phyloP scores from a whole-genome alignment of 371 early-diverging fungal genomes.

The Thermomucor indicae-seudaticae region DNA sequence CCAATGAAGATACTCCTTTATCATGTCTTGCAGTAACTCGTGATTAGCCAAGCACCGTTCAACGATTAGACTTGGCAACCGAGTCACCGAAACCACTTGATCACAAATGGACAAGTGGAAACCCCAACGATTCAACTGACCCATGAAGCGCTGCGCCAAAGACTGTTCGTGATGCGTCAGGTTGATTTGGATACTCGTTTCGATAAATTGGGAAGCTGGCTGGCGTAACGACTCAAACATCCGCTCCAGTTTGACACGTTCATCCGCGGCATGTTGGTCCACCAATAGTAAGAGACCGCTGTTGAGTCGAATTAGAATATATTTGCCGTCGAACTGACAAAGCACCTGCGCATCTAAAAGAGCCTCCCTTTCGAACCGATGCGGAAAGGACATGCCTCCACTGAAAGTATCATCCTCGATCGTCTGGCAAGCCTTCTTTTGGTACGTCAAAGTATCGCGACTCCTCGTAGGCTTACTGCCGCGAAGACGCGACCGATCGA shows the following conservation, averaged over 20 bases:
- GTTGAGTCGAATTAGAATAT: constrained; percentile 44
- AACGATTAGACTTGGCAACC: constrained; percentile 52
- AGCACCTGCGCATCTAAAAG: constrained; percentile 39
- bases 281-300: constrained; percentile 47
- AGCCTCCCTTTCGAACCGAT: constrained; percentile 28
- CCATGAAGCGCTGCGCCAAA: constrained; percentile 17
- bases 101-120: constrained; percentile 43
- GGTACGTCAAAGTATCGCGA: too few relatives aligned
- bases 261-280: constrained; percentile 89
- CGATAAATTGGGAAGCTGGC: constrained; percentile 35
- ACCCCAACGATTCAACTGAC: constrained; percentile 56
- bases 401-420: too few relatives aligned
- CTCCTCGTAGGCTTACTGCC: too few relatives aligned
- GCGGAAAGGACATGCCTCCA: too few relatives aligned
- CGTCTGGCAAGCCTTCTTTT: too few relatives aligned
- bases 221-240: constrained; percentile 24
- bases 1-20: constrained; percentile 48
- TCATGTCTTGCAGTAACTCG: constrained; percentile 43
- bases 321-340: constrained; percentile 68
- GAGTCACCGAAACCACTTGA: constrained; percentile 10
- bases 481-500: neutral
- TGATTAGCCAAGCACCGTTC: constrained; percentile 58
- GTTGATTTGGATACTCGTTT: constrained; percentile 44
- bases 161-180: constrained; percentile 40
- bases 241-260: constrained; percentile 68